A percentile compares a stretch with the other conserved stretches of the same genome.
Evolutionary conservation across 1,139 yeast genomes (phyloP).

Genomic region (Taiozyma onychis): DNA sequence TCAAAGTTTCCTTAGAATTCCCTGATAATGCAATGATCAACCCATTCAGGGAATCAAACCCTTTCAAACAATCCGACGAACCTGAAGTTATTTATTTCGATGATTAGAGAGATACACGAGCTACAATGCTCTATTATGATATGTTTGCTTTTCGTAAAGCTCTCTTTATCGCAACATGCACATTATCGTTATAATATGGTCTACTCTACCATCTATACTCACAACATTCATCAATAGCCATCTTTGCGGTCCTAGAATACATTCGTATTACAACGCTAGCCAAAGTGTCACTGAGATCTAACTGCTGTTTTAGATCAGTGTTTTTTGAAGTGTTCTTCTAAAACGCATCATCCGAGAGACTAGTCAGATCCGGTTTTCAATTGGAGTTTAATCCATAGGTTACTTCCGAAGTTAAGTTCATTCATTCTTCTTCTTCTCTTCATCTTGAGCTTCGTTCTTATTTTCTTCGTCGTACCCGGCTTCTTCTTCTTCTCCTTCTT

Average conservation of each 20-base stretch:
- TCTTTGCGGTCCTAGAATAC: too few relatives aligned
- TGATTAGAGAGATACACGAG: neutral
- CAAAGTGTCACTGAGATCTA: neutral
- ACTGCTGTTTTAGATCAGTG: neutral
- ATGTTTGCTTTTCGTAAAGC: too few relatives aligned
- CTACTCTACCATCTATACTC: too few relatives aligned
- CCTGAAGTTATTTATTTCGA: slow-evolving; percentile 32
- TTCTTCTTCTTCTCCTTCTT: neutral
- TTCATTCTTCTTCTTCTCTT: neutral
- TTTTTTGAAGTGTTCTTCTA: neutral
- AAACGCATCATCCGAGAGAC: neutral
- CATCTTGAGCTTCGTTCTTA: neutral
- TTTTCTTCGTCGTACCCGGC: neutral
- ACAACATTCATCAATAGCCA: too few relatives aligned
- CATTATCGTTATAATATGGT: too few relatives aligned
- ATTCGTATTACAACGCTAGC: neutral
- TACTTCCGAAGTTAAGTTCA: neutral
- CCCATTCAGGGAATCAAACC: slow-evolving; percentile 64
- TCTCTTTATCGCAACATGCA: too few relatives aligned
- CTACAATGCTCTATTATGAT: neutral
- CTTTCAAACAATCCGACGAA: slow-evolving; percentile 46
- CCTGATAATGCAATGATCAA: slow-evolving; percentile 47
- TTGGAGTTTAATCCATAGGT: neutral
- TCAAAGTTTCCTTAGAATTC: slow-evolving; percentile 46
- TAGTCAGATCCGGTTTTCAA: neutral